These are phyloP conservation scores for Helotiales sp. DNA, from an alignment of 2,329 filamentous ascomycete genomes.

Conservation along the genomic window DNA sequence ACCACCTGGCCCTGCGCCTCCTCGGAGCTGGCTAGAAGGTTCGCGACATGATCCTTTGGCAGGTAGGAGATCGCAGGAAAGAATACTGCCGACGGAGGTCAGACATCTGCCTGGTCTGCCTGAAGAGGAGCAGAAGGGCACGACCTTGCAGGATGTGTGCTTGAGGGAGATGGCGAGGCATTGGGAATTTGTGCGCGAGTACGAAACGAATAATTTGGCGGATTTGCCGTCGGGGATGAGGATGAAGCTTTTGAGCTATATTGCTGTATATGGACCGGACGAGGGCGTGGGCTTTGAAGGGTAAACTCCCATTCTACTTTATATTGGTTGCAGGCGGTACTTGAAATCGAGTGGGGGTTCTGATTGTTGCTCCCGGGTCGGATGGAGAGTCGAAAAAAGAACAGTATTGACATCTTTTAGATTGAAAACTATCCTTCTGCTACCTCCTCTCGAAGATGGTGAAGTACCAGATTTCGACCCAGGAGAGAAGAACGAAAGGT, in stretches of 20 bases:
- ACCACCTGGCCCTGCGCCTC: constrained; percentile 64
- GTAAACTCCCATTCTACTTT: neutral
- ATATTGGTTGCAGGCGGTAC: neutral
- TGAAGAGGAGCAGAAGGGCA: constrained; percentile 28
- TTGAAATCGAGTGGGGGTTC: too few relatives aligned
- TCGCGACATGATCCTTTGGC: constrained; percentile 40
- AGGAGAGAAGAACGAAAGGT: constrained; percentile 49
- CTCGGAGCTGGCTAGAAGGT: constrained; percentile 58
- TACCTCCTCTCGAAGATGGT: constrained; percentile 41
- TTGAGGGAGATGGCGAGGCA: constrained; percentile 56
- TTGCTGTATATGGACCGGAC: constrained; percentile 51
- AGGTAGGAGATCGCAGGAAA: constrained; percentile 29
- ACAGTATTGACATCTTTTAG: neutral
- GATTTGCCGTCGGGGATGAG: constrained; percentile 59
- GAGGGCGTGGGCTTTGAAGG: constrained; percentile 57
- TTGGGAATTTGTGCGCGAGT: constrained; percentile 61
- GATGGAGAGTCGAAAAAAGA: too few relatives aligned
- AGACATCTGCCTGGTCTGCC: constrained; percentile 48
- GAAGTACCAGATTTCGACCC: constrained; percentile 20
- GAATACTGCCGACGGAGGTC: constrained; percentile 38
- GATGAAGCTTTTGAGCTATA: constrained; percentile 55
- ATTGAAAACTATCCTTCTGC: constrained; percentile 52
- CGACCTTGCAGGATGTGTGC: constrained; percentile 53
- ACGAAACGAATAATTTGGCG: constrained; percentile 62
- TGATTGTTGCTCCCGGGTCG: too few relatives aligned